Evolutionary conservation across 345 rosid genomes (phyloP), one percentile per base, ranked within the genome.

Genomic region (Populus tremula): DNA sequence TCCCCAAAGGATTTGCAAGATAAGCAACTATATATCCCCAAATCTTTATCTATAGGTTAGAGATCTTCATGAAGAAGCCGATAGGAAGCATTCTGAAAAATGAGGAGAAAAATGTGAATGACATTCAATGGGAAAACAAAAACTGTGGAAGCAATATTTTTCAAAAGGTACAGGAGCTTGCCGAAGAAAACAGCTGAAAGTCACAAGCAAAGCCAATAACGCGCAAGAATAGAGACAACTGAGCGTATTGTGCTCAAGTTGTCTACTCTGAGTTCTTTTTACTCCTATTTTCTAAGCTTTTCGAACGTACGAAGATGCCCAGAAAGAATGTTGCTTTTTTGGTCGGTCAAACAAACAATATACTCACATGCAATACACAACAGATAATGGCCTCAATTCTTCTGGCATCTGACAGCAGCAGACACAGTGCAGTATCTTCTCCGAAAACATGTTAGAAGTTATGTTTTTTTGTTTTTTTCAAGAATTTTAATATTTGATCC

Each of bases 211-310:
- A 74, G 29, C 29, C 67, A 43, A 18, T 49, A 70, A 50, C 29
- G 45, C 29, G 45, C 21, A 77, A 39, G 41, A 41, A 59, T 25
- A 50, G 4, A 2, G 73, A 59, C 54, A 76, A 68, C 69, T 41
- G 79, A 76, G 74, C 74, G 54, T 69, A 69, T 69, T 76, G 79
- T 69, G 79, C 79, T 76, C 79, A 27, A 39, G 39, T 41, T 76
- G 73, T 29, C 74, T 36, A 65, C 45, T 59, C 36, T 36, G 67
- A 54, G 39, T 54, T 13, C 23, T 29, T 76, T n/a, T 76, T 67
- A 18, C 38, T 69, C 49, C 62, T 54, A 50, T 39, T 38, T 76
- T 76, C 61, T 18, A 67, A 31, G 29, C 73, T 68, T 68, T 47
- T 67, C 70, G 66, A 68, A 67, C 78, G 67, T 68, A 67, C 67